Evolutionary conservation across 306 rosid genomes (phyloP).

Genomic region (Rosa chinensis): DNA sequence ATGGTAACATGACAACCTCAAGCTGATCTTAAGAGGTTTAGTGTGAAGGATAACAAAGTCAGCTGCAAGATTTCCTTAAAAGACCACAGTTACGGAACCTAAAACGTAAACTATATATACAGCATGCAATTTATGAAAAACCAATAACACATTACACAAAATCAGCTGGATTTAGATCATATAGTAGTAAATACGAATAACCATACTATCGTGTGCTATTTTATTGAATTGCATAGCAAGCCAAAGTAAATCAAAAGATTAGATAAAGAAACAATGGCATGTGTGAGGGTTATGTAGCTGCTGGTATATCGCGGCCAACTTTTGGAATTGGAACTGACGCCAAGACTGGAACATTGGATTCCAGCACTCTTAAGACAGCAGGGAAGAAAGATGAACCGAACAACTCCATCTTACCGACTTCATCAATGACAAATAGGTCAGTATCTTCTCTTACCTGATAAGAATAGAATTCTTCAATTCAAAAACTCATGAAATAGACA

Average conservation of each 20-base stretch:
- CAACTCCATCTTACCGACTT: conserved; percentile 91
- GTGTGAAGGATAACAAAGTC: no score
- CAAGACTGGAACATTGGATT: conserved; percentile 70
- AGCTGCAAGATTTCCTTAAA: no score
- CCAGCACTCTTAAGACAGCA: conserved; percentile 65
- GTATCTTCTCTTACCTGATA: conserved; percentile 67
- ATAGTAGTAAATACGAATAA: no score
- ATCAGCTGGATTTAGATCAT: no score
- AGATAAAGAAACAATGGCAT: neutral
- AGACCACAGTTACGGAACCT: no score
- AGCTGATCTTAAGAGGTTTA: no score
- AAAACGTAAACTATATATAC: no score
- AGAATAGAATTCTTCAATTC: conserved; percentile 10
- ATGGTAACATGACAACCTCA: no score
- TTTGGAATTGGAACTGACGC: conserved; percentile 80
- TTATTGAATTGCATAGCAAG: no score
- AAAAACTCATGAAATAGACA: neutral
- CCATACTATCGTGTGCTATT: no score
- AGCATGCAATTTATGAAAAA: no score
- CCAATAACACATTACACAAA: no score
- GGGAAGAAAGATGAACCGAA: conserved; percentile 83
- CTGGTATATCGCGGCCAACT: conserved; percentile 75
- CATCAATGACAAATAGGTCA: conserved; percentile 77
- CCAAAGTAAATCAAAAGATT: neutral
- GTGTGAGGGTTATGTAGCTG: conserved; percentile 36